Evolutionary conservation across 345 rosid genomes (phyloP), one percentile per base, ranked within the genome.

Genomic region (Carallia pectinifolia): DNA sequence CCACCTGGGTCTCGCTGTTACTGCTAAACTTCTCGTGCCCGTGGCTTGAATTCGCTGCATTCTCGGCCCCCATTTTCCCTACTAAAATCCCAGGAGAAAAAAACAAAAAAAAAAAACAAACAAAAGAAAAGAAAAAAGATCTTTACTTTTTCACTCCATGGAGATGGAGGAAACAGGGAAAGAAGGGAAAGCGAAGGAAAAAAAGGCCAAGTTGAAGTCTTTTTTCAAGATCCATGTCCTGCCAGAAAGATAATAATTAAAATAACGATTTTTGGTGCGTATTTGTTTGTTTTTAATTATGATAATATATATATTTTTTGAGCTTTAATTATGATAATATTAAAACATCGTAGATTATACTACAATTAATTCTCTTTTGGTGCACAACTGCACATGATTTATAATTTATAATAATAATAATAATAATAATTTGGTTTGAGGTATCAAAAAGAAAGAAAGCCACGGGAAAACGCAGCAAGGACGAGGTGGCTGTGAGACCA

Each of bases 1-100:
- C 8, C 78, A 94, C 94, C 58, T 72, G 80, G 30, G 83, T 77
- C 66, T 81, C 80, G 13, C 33, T 40, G 56, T 44, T 68, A 44
- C 3, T 36, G 39, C 44, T 63, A 53, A 7, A 13, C 69, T 76
- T 71, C 56, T 59, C 78, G 17, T 44, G 58, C 47, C 68, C 76
- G 27, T 78, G 72, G 72, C 78, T 73, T 23, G 80, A 72, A 66
- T 62, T 68, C 50, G 88, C 64, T 59, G 67, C 60, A n/a, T 60
- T 70, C 53, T 78, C 85, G 1, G 64, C 68, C 60, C 81, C 88
- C 89, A 85, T 86, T 64, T 65, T 30, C 15, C 0, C n/a, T 61
- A 39, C 39, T 33, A 54, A 18, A 61, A 37, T 33, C 53, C 30
- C 34, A 16, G 34, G 15, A 59, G 17, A 9, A 16, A 12, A 38